Base-by-base conservation (phyloP, 1,139 yeast genomes). In the Kurtzmaniella quercitrusa region DNA sequence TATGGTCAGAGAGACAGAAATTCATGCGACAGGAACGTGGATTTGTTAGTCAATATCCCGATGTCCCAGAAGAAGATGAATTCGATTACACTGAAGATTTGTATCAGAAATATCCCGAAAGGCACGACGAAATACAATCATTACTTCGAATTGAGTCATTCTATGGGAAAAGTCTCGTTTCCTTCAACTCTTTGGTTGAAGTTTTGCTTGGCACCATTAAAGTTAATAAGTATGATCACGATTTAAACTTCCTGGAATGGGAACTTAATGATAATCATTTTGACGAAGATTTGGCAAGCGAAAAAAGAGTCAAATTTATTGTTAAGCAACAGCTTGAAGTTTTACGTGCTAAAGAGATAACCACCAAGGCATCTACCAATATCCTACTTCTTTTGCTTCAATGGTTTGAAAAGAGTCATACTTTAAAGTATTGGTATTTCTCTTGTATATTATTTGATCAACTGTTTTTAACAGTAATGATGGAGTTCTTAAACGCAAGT, bases 21-120 rank as follows among this genome's bases (percentile, higher is more conserved):
- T 91, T 89, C 52, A 82, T 88, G 79, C 67, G 70, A 41, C 85
- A 83, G 48, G 97, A 90, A 55, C 69, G 95, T 45, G 96, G 94
- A 0, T 81, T 79, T 74, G 50, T 58, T 16, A 53, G 63, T 52
- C 66, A 59, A 38, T 64, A 59, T 44, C 52, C 52, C 1, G 46
- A 48, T 16, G 48, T 47, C 16, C 25, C 18, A 4, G 41, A 44
- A 16, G 48, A 47, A 18, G 34, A 46, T 9, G 40, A 60, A 21
- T 56, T 57, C 45, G 64, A 59, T 3, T 57, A 58, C 37, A 49
- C 56, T 40, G 58, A 47, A 10, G 46, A 46, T 1, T 46, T 60
- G 10, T 40, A 46, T 16, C 40, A 48, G 14, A 51, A 59, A 40
- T 63, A 63, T 47, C 77, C 77, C 2, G 50, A 58, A 9, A 64